Percentiles rank a stretch among this genome's conserved stretches.
Evolutionary conservation across 2,329 filamentous ascomycete genomes (phyloP).

Genomic region (Fusarium tjaetaba): DNA sequence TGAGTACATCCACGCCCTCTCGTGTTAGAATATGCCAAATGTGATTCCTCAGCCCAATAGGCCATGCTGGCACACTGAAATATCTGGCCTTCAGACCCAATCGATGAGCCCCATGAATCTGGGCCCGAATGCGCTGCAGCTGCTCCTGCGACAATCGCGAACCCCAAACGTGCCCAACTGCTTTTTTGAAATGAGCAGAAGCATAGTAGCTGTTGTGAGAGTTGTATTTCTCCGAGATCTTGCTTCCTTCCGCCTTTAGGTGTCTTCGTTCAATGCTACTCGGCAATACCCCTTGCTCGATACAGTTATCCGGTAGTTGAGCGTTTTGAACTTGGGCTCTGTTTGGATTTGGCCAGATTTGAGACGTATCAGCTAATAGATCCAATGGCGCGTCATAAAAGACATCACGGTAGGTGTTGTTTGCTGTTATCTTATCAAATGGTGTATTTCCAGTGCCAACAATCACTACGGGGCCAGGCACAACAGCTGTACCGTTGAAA

Average conservation of each 20-base stretch:
- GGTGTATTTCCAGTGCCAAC: not conserved
- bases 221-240: not conserved
- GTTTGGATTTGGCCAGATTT: not conserved
- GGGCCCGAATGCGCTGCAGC: not conserved
- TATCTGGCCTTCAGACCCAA: not conserved
- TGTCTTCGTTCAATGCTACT: not conserved
- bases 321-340: not conserved
- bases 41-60: not conserved
- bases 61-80: not conserved
- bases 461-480: not conserved
- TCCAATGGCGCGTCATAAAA: not conserved
- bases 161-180: not conserved
- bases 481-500: not conserved
- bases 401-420: not conserved
- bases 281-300: not conserved
- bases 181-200: not conserved
- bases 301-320: not conserved
- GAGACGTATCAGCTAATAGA: not conserved
- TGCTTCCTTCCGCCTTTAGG: not conserved
- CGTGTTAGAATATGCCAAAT: not conserved
- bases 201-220: not conserved
- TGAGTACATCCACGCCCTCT: not conserved
- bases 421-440: not conserved
- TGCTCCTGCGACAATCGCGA: not conserved
- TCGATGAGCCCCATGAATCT: not conserved